Base-by-base conservation (phyloP, 345 rosid species). In the Dipteronia sinensis region DNA sequence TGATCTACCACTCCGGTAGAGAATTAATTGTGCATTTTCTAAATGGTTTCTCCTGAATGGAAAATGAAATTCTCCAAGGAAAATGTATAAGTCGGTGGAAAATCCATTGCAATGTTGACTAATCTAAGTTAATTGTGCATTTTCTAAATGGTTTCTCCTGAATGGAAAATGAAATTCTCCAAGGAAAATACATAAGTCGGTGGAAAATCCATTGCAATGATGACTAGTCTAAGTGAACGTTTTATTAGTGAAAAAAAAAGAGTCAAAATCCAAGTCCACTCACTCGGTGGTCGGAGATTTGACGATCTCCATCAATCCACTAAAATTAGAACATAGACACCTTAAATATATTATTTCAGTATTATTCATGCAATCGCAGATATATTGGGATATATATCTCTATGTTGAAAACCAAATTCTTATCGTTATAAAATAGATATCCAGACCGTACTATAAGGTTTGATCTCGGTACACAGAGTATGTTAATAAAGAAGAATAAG, bases 171-270 rank as follows among this genome's bases (percentile, higher is more conserved):
- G 58, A 34, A 27, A 74, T 27, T 74, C 19, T 5, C 10, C 10
- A 20, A 8, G 25, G 67, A 53, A 55, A 73, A 42, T 23, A 6
- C 38, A 8, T 0, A 13, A 0, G 78, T 75, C 55, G 65, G 72
- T 75, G 71, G 53, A 51, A 75, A 51, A 65, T 75, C 23, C 31
- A n/a, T 20, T 53, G 72, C n/a, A 6, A 20, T 1, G n/a, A 65
- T 42, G 53, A 15, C 19, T 59, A 19, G 10, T 10, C 16, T 9
- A 55, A 1, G 34, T 29, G 42, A 6, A 65, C 7, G 2, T 65
- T 17, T 13, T 34, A 6, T 34, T 34, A 34, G 38, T 4, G 6
- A 4, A 34, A 34, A 34, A 34, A 34, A 29, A 29, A 0, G 3
- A 1, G 3, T 2, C 3, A 3, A 31, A 31, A 4, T 34, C 38